phyloP scores from a whole-genome alignment of 225 moss, liverwort and hornwort genomes.

The Takakia lepidozioides region DNA sequence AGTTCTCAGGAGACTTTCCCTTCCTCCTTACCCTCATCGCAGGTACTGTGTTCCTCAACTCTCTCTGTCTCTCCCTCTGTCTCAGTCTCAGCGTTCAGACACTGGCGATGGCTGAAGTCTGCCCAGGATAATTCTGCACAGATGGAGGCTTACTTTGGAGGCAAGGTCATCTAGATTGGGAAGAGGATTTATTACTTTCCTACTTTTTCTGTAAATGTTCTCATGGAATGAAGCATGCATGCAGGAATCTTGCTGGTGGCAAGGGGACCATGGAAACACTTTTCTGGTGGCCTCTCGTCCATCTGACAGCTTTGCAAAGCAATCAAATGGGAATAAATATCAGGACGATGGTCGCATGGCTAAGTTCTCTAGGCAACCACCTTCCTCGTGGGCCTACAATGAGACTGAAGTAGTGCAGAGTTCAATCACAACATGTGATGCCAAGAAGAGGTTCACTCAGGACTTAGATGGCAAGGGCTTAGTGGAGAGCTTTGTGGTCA shows the following conservation, averaged over 20 bases:
- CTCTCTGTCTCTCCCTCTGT: no score
- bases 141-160: no score
- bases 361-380: slow-evolving; percentile 30
- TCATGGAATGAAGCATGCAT: neutral
- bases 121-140: neutral
- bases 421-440: slow-evolving; percentile 13
- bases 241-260: slow-evolving; percentile 90
- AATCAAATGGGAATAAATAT: slow-evolving; percentile 28
- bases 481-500: slow-evolving; percentile 40
- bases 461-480: slow-evolving; percentile 37
- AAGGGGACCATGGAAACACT: slow-evolving; percentile 62
- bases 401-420: slow-evolving; percentile 17
- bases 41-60: no score
- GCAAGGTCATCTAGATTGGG: neutral
- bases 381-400: slow-evolving; percentile 31
- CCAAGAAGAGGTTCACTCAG: slow-evolving; percentile 36
- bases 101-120: neutral
- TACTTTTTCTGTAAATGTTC: no score
- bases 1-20: slow-evolving; percentile 75
- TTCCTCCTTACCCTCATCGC: slow-evolving; percentile 61
- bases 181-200: slow-evolving; percentile 2
- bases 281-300: slow-evolving; percentile 23
- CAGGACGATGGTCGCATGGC: slow-evolving; percentile 47
- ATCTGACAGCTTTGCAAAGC: slow-evolving; percentile 9
- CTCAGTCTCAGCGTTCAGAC: no score